Conservation (phyloP, 176 grass and related monocot genomes). For the Luzula sylvatica region DNA sequence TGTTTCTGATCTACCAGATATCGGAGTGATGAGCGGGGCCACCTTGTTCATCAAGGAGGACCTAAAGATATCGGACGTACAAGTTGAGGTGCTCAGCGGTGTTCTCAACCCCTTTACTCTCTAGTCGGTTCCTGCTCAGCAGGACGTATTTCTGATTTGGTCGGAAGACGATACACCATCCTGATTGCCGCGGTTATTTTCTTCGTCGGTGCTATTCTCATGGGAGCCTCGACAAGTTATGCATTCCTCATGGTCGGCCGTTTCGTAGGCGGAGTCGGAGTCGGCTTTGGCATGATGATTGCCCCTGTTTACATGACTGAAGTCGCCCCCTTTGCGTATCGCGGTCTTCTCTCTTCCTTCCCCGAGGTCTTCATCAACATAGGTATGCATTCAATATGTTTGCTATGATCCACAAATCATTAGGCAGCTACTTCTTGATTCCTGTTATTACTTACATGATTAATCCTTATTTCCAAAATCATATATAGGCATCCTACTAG, state of each 20-base stretch:
- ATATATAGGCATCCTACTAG: conserved; percentile 49
- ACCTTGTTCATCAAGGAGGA: conserved; percentile 69
- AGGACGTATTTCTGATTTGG: conserved; percentile 56
- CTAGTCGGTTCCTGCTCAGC: conserved; percentile 62
- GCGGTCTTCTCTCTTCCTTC: conserved; percentile 47
- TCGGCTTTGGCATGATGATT: conserved; percentile 59
- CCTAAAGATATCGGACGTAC: conserved; percentile 45
- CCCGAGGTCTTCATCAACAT: conserved; percentile 41
- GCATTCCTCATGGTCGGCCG: conserved; percentile 34
- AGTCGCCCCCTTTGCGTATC: conserved; percentile 50
- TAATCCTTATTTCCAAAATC: background rate
- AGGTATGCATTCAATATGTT: too few relatives aligned
- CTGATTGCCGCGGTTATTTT: conserved; percentile 50
- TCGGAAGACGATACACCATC: conserved; percentile 51
- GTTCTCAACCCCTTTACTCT: conserved; percentile 59
- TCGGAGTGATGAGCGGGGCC: conserved; percentile 62
- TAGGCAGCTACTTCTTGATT: background rate
- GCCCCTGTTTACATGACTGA: conserved; percentile 59
- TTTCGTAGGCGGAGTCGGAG: conserved; percentile 45
- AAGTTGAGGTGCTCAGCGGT: conserved; percentile 67
- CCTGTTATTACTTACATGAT: background rate
- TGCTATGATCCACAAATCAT: too few relatives aligned
- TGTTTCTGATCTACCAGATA: conserved; percentile 23
- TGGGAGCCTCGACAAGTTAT: conserved; percentile 34
- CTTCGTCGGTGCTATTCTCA: conserved; percentile 44